A percentile compares a stretch with the other conserved stretches of the same genome.
These are phyloP conservation scores for Amanita brunnescens DNA, from an alignment of 768 basidiomycete species.

Conservation along the genomic window DNA sequence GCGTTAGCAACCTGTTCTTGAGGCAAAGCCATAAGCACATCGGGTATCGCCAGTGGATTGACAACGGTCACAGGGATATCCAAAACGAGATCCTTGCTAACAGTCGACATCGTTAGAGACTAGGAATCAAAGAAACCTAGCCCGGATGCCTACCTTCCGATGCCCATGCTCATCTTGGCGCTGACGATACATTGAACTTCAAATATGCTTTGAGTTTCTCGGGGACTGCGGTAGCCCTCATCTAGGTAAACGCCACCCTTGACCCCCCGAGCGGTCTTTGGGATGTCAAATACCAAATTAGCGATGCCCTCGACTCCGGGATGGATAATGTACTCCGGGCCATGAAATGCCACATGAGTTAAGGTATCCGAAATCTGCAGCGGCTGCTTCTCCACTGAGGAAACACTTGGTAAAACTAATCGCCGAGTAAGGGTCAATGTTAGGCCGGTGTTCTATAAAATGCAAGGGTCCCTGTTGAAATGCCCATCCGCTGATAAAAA, in stretches of 20 bases:
- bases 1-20: slow-evolving; percentile 12
- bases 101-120: slow-evolving; percentile 3
- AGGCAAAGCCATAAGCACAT: slow-evolving; percentile 17
- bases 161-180: slow-evolving; percentile 59
- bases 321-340: slow-evolving; percentile 64
- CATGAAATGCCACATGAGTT: slow-evolving; percentile 61
- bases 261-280: slow-evolving; percentile 52
- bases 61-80: slow-evolving; percentile 56
- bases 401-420: slow-evolving; percentile 43
- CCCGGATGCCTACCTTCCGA: slow-evolving; percentile 46
- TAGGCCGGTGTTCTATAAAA: slow-evolving; percentile 55
- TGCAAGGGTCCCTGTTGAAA: neutral
- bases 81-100: slow-evolving; percentile 63
- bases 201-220: slow-evolving; percentile 48
- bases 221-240: slow-evolving; percentile 31
- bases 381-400: slow-evolving; percentile 32
- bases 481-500: slow-evolving; percentile 5
- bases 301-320: slow-evolving; percentile 76
- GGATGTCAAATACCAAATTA: slow-evolving; percentile 74
- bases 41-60: slow-evolving; percentile 53
- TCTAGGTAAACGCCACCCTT: slow-evolving; percentile 48
- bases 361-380: slow-evolving; percentile 62
- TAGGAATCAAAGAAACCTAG: neutral
- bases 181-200: slow-evolving; percentile 58
- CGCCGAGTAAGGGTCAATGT: slow-evolving; percentile 52